Evolutionary conservation across 2,329 filamentous ascomycete genomes (phyloP).

Genomic region (Ceratocystis smalleyi): DNA sequence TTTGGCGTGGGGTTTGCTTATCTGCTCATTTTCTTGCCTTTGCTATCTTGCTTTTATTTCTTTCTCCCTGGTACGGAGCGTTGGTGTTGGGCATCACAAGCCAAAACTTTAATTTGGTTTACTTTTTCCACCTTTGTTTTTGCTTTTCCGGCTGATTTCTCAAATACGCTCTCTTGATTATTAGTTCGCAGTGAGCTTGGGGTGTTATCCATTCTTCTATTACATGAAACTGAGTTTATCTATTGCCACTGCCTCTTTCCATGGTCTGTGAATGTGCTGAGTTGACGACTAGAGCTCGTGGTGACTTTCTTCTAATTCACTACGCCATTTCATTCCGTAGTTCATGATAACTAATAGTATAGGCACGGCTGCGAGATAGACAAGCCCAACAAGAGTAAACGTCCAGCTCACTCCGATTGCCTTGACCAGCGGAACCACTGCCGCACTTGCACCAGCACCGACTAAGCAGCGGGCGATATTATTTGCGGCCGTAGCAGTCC

Average conservation of each 20-base stretch:
- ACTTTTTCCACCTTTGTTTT: neutral
- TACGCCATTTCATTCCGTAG: constrained; percentile 5
- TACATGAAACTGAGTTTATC: neutral
- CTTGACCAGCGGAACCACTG: constrained; percentile 37
- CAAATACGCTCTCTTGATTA: neutral
- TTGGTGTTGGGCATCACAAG: constrained; percentile 9
- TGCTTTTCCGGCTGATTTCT: neutral
- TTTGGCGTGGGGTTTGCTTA: constrained; percentile 5
- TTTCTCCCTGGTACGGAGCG: constrained; percentile 4
- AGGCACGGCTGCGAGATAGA: constrained; percentile 29
- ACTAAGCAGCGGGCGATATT: constrained; percentile 41
- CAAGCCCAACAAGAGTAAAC: constrained; percentile 32
- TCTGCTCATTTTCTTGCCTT: neutral
- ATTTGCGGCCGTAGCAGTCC: constrained; percentile 39
- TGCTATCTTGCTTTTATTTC: neutral
- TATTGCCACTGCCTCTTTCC: neutral
- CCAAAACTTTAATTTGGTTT: constrained; percentile 2
- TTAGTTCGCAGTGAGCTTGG: neutral
- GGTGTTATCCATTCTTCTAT: neutral
- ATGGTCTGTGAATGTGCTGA: no score
- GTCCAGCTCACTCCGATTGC: constrained; percentile 37
- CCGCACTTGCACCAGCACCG: constrained; percentile 36
- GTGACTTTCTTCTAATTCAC: neutral
- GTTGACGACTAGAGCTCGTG: no score
- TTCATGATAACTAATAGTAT: constrained; percentile 28